These are phyloP conservation scores for Jimgerdemannia lactiflua DNA, from an alignment of 192 early-diverging fungal species.

Conservation along the genomic window DNA sequence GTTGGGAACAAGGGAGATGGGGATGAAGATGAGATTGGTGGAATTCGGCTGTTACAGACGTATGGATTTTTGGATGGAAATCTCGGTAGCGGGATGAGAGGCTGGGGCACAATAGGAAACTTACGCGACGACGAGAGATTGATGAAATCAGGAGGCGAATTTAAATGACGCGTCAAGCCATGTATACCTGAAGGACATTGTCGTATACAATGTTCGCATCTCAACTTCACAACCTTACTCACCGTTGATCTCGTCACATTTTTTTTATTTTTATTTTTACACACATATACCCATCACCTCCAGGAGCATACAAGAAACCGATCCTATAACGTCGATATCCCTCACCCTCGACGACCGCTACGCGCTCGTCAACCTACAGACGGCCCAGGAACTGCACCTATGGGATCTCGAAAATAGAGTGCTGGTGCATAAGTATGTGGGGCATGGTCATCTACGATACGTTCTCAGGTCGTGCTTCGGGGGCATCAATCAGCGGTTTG, in stretches of 20 bases:
- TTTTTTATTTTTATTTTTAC: too few relatives aligned
- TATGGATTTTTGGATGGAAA: neutral
- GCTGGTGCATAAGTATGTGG: constrained; percentile 74
- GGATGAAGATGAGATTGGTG: too few relatives aligned
- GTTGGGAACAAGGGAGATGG: too few relatives aligned
- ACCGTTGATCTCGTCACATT: neutral
- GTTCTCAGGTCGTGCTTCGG: constrained; percentile 94
- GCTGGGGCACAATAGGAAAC: too few relatives aligned
- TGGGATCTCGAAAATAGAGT: constrained; percentile 75
- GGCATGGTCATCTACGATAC: constrained; percentile 82
- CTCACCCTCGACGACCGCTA: constrained; percentile 60
- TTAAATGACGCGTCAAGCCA: too few relatives aligned
- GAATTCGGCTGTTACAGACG: too few relatives aligned
- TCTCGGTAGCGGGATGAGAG: neutral
- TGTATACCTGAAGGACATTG: too few relatives aligned
- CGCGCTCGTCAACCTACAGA: constrained; percentile 58
- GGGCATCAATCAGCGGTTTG: constrained; percentile 76
- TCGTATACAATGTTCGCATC: too few relatives aligned
- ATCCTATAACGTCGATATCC: constrained; percentile 63
- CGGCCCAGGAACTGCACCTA: constrained; percentile 77
- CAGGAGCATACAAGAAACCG: constrained; percentile 43
- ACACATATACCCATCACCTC: neutral
- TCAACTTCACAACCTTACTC: neutral
- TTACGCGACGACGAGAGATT: too few relatives aligned
- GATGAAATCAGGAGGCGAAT: too few relatives aligned